Base-by-base conservation (phyloP, 1,284 basidiomycete genomes). In the Inonotus obliquus region DNA sequence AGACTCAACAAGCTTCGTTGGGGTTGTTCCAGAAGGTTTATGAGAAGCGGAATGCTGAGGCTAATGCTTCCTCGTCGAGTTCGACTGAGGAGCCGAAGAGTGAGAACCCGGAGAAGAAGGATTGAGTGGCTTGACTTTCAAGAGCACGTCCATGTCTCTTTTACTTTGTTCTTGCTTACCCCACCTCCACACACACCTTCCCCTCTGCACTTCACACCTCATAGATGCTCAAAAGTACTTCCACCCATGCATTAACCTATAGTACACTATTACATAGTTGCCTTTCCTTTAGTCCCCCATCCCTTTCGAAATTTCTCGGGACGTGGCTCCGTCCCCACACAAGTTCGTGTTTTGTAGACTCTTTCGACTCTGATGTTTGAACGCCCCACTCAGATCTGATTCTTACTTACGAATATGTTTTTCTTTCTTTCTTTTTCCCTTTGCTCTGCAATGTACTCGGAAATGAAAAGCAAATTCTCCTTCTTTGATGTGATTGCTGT, bases 21-120 rank as follows among this genome's bases (percentile, higher is more conserved):
- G 93, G 93, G 68, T 89, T 99, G 67, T 99, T 98, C 94, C 92
- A 97, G 79, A 97, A 96, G 87, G 86, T 81, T 37, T 97, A 98
- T 77, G 94, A 97, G 84, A 93, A 94, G 84, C 86, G 91, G 66
- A 85, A 85, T 69, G 86, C 86, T 58, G 87, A 91, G 76, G 80
- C 81, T 67, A 75, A 76, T 63, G 67, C 81, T 2, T 76, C 79
- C 17, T 69, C 80, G 38, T 64, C 75, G 10, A 62, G 64, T 39
- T 55, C 70, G n/a, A 63, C 67, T 23, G 67, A 63, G 29, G 53
- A 61, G 47, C 45, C 67, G 71, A 70, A 77, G 25, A 77, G 81
- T 71, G 72, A 76, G 63, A 73, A 81, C 66, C 79, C 85, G 70
- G 84, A 79, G 67, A 82, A 81, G 75, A 87, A 89, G 48, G 48